A percentile compares a stretch with the other conserved stretches of the same genome.
Evolutionary conservation across 1,284 basidiomycete genomes (phyloP).

Genomic region (Chalciporus sp.): DNA sequence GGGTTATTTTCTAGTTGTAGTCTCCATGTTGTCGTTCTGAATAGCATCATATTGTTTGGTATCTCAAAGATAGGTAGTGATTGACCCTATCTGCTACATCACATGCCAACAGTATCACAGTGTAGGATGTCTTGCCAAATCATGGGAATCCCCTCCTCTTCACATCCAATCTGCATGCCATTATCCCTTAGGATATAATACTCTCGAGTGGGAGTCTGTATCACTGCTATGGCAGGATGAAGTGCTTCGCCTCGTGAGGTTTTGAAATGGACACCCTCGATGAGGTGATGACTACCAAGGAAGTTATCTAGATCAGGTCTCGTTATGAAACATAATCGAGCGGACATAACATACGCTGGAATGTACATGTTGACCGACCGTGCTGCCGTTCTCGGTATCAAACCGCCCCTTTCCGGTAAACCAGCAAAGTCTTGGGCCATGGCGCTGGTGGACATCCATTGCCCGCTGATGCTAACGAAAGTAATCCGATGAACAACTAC

Average conservation of each 20-base stretch:
- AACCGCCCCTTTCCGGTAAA: slow-evolving; percentile 31
- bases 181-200: slow-evolving; percentile 71
- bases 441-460: slow-evolving; percentile 60
- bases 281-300: slow-evolving; percentile 60
- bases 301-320: too few relatives aligned
- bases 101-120: slow-evolving; percentile 43
- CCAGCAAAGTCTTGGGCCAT: slow-evolving; percentile 71
- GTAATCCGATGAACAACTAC: slow-evolving; percentile 7
- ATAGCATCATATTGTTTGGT: too few relatives aligned
- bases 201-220: slow-evolving; percentile 67
- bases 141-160: slow-evolving; percentile 65
- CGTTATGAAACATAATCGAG: neutral
- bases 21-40: too few relatives aligned
- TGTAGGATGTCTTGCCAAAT: slow-evolving; percentile 64
- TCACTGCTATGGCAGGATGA: slow-evolving; percentile 63
- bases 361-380: slow-evolving; percentile 57
- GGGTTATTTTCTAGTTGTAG: too few relatives aligned
- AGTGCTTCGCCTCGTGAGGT: slow-evolving; percentile 42
- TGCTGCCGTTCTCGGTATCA: slow-evolving; percentile 18
- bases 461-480: slow-evolving; percentile 58
- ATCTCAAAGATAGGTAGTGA: too few relatives aligned
- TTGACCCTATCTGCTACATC: too few relatives aligned
- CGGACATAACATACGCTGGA: slow-evolving; percentile 49
- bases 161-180: slow-evolving; percentile 74
- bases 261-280: slow-evolving; percentile 73